These are phyloP conservation scores for Ilyonectria mors-panacis DNA, from an alignment of 2,329 filamentous ascomycete species.

Conservation along the genomic window DNA sequence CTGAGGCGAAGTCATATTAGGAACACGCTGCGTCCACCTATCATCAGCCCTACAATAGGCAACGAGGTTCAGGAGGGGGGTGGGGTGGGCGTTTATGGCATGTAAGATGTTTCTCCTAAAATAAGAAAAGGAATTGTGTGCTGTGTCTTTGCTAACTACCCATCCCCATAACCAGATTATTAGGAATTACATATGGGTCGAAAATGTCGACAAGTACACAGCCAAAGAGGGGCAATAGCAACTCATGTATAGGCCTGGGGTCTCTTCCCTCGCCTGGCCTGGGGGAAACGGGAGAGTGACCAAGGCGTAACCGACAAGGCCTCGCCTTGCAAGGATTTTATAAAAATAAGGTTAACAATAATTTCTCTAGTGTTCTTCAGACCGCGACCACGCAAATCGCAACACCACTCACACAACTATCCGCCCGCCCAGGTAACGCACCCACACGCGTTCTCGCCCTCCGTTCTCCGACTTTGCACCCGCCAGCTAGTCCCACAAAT, in stretches of 20 bases:
- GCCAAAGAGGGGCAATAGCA: neutral
- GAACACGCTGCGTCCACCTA: constrained; percentile 20
- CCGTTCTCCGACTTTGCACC: constrained; percentile 8
- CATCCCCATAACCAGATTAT: neutral
- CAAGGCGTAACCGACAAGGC: neutral
- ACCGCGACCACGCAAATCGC: constrained; percentile 3
- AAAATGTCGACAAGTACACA: neutral
- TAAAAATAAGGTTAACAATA: constrained; percentile 24
- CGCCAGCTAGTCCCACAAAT: constrained; percentile 11
- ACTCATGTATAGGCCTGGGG: neutral
- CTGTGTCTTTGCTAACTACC: too few species aligned
- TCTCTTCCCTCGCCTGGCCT: neutral
- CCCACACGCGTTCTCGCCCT: neutral
- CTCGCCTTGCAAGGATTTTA: constrained; percentile 7
- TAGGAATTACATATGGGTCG: neutral
- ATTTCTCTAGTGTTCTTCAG: constrained; percentile 10
- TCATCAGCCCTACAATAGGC: constrained; percentile 24
- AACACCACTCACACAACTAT: neutral
- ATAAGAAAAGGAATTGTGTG: neutral
- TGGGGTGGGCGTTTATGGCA: neutral
- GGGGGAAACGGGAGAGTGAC: neutral
- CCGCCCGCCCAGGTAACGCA: neutral
- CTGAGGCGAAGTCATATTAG: constrained; percentile 10
- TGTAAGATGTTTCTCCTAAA: neutral
- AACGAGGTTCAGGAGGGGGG: neutral